Conservation (phyloP, 495 filamentous ascomycete species). For the Penicillium ochrochloron region DNA sequence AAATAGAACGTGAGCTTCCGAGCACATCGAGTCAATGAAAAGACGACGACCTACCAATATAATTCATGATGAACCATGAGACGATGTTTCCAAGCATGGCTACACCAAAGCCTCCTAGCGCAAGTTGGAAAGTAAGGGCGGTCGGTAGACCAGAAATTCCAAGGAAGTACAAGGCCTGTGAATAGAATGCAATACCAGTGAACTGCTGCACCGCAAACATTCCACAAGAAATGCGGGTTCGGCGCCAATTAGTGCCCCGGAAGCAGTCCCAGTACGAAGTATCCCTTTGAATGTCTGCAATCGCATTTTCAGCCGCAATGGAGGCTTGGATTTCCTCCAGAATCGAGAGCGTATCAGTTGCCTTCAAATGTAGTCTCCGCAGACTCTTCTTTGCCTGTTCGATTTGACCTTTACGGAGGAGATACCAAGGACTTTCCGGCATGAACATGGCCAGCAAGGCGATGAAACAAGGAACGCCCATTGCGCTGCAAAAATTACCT, state of each 20-base stretch:
- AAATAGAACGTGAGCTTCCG: neutral
- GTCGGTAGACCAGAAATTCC: neutral
- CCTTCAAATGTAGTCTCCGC: neutral
- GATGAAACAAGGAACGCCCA: neutral
- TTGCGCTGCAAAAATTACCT: neutral
- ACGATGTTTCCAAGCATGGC: neutral
- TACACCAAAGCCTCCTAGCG: neutral
- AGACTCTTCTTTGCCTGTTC: neutral
- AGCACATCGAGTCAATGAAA: neutral
- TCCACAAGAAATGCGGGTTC: neutral
- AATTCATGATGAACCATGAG: neutral
- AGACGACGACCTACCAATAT: neutral
- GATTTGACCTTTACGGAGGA: neutral
- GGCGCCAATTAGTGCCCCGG: neutral
- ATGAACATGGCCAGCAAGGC: neutral
- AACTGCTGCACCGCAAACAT: neutral
- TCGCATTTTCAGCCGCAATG: neutral
- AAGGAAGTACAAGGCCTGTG: neutral
- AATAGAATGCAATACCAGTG: neutral
- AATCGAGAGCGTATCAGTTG: neutral
- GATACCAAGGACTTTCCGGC: neutral
- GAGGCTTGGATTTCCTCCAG: neutral
- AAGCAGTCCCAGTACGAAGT: neutral
- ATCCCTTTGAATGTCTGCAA: neutral
- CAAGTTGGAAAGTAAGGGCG: neutral